A percentile compares a stretch with the other conserved stretches of the same genome.
Conservation (phyloP, 2,329 filamentous ascomycete species). For the Venturia aucupariae region DNA sequence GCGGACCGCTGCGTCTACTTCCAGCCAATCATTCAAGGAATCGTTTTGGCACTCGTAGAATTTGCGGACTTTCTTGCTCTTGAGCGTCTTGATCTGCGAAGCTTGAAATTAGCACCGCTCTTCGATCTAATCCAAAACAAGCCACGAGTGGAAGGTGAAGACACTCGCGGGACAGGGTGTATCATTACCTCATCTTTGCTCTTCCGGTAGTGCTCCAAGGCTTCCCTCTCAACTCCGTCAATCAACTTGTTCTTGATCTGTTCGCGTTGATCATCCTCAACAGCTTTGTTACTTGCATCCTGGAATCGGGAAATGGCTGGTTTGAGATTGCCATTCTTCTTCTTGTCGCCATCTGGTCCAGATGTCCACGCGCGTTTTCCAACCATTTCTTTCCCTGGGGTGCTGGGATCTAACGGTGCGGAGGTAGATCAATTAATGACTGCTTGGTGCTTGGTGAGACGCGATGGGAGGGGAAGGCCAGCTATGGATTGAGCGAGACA, state of each 20-base stretch:
- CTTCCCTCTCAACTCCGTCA: slow-evolving; percentile 36
- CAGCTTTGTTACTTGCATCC: slow-evolving; percentile 30
- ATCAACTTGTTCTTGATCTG: slow-evolving; percentile 42
- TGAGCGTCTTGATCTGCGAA: slow-evolving; percentile 39
- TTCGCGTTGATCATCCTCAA: slow-evolving; percentile 36
- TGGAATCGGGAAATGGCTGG: slow-evolving; percentile 1
- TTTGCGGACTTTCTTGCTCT: slow-evolving; percentile 42
- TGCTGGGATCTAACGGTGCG: neutral
- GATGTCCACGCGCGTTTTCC: slow-evolving; percentile 5
- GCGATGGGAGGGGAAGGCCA: neutral
- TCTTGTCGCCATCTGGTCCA: neutral
- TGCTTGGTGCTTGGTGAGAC: too few species aligned
- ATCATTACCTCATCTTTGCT: slow-evolving; percentile 37
- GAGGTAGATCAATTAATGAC: neutral
- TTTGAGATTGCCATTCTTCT: neutral
- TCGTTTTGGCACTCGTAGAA: slow-evolving; percentile 49
- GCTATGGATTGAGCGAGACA: neutral
- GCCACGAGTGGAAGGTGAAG: neutral
- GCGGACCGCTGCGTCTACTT: slow-evolving; percentile 49
- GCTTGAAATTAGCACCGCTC: neutral
- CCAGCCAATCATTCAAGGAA: slow-evolving; percentile 47
- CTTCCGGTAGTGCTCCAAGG: slow-evolving; percentile 42
- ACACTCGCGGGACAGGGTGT: neutral
- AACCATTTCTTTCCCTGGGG: neutral
- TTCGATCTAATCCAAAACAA: neutral